phyloP scores from a whole-genome alignment of 2,329 filamentous ascomycete genomes.

The Teratosphaeria epicoccoides region DNA sequence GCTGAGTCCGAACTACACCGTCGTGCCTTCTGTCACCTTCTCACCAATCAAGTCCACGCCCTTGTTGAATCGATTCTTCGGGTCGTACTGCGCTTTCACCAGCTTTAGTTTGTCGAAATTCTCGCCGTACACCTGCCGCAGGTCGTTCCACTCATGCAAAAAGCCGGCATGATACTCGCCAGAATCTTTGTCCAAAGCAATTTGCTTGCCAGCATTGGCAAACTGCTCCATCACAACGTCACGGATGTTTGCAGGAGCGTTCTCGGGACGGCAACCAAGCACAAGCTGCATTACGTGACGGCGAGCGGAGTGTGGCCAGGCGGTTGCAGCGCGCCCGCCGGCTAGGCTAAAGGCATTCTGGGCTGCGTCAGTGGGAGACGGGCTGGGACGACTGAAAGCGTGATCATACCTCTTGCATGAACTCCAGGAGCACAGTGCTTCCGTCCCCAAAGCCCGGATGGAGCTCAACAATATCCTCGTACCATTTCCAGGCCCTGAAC shows the following conservation, averaged over 20 bases:
- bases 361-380: background rate
- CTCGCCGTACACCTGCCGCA: slow-evolving; percentile 14
- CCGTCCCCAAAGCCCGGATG: slow-evolving; percentile 13
- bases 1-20: slow-evolving; percentile 1
- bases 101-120: slow-evolving; percentile 13
- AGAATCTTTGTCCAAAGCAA: slow-evolving; percentile 12
- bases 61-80: slow-evolving; percentile 14
- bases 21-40: slow-evolving; percentile 6
- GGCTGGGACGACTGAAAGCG: background rate
- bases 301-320: slow-evolving; percentile 17
- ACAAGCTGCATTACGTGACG: slow-evolving; percentile 19
- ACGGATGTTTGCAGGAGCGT: slow-evolving; percentile 8
- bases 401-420: slow-evolving; percentile 17
- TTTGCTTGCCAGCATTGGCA: slow-evolving; percentile 6
- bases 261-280: slow-evolving; percentile 11
- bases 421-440: slow-evolving; percentile 18
- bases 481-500: slow-evolving; percentile 20
- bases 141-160: slow-evolving; percentile 15
- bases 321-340: slow-evolving; percentile 11
- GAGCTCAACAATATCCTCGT: slow-evolving; percentile 12
- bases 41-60: slow-evolving; percentile 9
- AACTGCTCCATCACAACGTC: slow-evolving; percentile 12
- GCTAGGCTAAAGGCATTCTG: slow-evolving; percentile 13
- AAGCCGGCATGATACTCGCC: slow-evolving; percentile 19
- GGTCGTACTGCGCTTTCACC: slow-evolving; percentile 16